Evolutionary conservation across 129 eudicot genomes (phyloP).

Genomic region (Rutidosis leptorrhynchoides): DNA sequence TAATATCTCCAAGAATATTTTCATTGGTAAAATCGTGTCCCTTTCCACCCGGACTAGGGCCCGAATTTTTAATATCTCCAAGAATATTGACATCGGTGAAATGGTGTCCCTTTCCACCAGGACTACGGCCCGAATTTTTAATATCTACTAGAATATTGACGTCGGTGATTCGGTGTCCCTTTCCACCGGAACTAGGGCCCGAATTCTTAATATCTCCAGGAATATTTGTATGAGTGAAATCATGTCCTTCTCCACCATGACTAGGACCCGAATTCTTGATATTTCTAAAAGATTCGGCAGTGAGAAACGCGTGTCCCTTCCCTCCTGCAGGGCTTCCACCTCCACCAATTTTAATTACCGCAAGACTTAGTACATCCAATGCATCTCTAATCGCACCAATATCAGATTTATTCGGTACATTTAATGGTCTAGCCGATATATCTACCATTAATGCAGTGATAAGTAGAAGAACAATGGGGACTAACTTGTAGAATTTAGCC

Average conservation of each 20-base stretch:
- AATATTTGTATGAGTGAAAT: neutral
- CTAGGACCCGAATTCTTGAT: neutral
- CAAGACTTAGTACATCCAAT: constrained; percentile 20
- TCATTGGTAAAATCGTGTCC: neutral
- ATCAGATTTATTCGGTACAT: neutral
- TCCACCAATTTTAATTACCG: constrained; percentile 38
- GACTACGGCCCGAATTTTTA: constrained; percentile 32
- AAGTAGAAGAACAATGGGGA: constrained; percentile 18
- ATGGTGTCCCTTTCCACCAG: constrained; percentile 33
- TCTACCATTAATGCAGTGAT: constrained; percentile 1
- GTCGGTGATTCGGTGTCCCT: neutral
- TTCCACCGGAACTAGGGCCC: constrained; percentile 12
- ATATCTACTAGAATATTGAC: neutral
- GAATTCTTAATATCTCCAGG: neutral
- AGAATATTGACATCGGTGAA: neutral
- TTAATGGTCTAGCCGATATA: constrained; percentile 43
- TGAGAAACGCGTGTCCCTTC: constrained; percentile 17
- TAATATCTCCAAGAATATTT: neutral
- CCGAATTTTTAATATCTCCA: constrained; percentile 35
- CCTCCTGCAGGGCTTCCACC: constrained; percentile 29
- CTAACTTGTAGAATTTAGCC: constrained; percentile 30
- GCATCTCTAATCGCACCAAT: constrained; percentile 7
- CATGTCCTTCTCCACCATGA: neutral
- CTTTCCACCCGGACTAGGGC: constrained; percentile 24
- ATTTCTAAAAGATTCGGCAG: neutral